Base-by-base conservation (phyloP, 768 basidiomycete species). In the Lentinula aciculospora region DNA sequence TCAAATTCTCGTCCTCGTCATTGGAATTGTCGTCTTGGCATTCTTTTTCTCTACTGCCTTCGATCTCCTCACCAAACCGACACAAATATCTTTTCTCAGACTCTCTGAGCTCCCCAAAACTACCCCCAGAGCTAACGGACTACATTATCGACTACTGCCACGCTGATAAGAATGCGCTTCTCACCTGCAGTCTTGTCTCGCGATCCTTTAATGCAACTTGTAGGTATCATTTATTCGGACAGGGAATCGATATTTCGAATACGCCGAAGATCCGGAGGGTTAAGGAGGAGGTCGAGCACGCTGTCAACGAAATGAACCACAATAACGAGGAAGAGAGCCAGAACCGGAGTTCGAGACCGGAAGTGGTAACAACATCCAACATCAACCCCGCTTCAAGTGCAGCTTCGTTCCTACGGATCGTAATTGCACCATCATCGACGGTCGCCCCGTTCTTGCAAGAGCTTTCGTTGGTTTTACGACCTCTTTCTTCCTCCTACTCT, bases 371-470 rank as follows among this genome's bases (percentile, higher is more conserved):
- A 13, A 19, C 15, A 31, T 12, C 17, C 12, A 36, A 15, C 32
- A 50, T 50, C 19, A 36, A 50, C n/a, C 10, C n/a, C 29, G 29
- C 15, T 21, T 50, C 49, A 21, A 50, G 49, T 7, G 49, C 49
- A 50, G 49, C 29, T n/a, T 31, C 49, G 10, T 50, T 50, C 4
- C 19, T 34, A 15, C 49, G 49, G 7, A 50, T 36, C 4, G 49
- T 50, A 12, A 31, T 50, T 10, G 17, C 9, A 19, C 49, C 49
- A 10, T 32, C 49, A 32, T 50, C 49, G 9, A 32, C 49, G 19
- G 29, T 50, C n/a, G 49, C 31, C 19, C 31, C 49, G 19, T 50
- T 36, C 49, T 34, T 50, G 32, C 49, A 50, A n/a, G 49, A 50
- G 32, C 49, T 50, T 17, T 50, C 31, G 1, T 36, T 50, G 29